Evolutionary conservation across 2,329 filamentous ascomycete species (phyloP), one percentile per base, ranked within the genome.

Genomic region (Magnaporthiopsis poae): DNA sequence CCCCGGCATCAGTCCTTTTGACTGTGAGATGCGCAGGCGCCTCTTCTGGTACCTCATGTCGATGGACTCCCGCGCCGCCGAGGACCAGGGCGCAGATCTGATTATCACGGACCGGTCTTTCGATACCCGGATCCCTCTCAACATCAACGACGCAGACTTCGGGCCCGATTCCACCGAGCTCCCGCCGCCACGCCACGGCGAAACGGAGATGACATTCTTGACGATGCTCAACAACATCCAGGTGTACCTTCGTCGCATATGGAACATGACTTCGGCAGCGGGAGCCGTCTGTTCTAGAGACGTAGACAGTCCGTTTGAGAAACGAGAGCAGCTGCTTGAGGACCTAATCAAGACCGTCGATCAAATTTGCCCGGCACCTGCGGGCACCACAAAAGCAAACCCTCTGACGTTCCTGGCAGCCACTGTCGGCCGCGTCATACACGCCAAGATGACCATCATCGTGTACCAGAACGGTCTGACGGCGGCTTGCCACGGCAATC

Each of bases 31-130:
- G 75, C 80, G 87, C 25, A 80, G 87, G 5, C 79, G 87, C 1
- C 73, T 88, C 0, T 90, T 87, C 80, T 88, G 86, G 82, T 80
- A 82, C 27, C 77, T 90, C 2, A 80, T 83, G 61, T 80, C 86
- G 4, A 72, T 89, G 1, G 88, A 90, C 68, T 77, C 84, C 11
- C 80, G 84, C n/a, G 80, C 83, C 0, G 83, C 86, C 3, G 85
- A 88, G 68, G 83, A 87, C 35, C 83, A 86, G 61, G 86, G 85
- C 1, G 81, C 80, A 2, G 82, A 80, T 27, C 73, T 84, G 25
- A 80, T 77, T 0, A 80, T 86, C 0, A 72, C 78, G 1, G 75
- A 78, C 15, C 73, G 76, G 11, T 78, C 75, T 8, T 84, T 81
- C 59, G 84, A 87, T 68, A 86, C 84, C 0, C 78, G 77, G 59